phyloP scores from a whole-genome alignment of 2,329 filamentous ascomycete genomes.

The Neocucurbitaria cava region DNA sequence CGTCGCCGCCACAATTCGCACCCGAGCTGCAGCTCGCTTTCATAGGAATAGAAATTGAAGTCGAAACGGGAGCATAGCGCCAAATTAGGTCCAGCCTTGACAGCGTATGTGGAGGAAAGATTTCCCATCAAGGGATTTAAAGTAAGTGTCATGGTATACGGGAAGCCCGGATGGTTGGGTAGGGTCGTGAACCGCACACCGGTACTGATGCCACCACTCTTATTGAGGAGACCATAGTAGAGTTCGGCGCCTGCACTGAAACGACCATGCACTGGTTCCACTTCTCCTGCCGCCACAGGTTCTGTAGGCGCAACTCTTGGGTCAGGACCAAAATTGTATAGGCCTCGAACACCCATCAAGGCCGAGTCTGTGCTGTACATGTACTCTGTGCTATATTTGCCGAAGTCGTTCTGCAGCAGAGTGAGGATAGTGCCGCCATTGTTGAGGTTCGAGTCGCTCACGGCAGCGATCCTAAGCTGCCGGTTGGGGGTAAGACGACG shows the following conservation, averaged over 20 bases:
- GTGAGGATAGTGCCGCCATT: slow-evolving; percentile 80
- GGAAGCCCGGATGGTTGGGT: slow-evolving; percentile 80
- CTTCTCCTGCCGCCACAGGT: slow-evolving; percentile 29
- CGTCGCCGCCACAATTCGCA: slow-evolving; percentile 87
- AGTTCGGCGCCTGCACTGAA: slow-evolving; percentile 92
- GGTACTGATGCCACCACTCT: slow-evolving; percentile 88
- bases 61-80: slow-evolving; percentile 90
- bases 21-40: slow-evolving; percentile 90
- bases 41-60: slow-evolving; percentile 98
- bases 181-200: slow-evolving; percentile 90
- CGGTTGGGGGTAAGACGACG: slow-evolving; percentile 77
- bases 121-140: slow-evolving; percentile 95
- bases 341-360: slow-evolving; percentile 81
- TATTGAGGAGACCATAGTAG: slow-evolving; percentile 95
- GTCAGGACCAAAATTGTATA: slow-evolving; percentile 93
- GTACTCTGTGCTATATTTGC: slow-evolving; percentile 87
- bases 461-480: slow-evolving; percentile 80
- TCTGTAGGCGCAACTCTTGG: slow-evolving; percentile 50
- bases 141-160: slow-evolving; percentile 91
- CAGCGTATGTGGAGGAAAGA: slow-evolving; percentile 88
- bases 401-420: slow-evolving; percentile 80
- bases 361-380: slow-evolving; percentile 92
- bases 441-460: slow-evolving; percentile 73
- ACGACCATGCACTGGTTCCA: slow-evolving; percentile 73
- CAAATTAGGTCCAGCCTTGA: slow-evolving; percentile 82